Evolutionary conservation across 305 asterid species (phyloP).

Genomic region (Petunia hybrid): DNA sequence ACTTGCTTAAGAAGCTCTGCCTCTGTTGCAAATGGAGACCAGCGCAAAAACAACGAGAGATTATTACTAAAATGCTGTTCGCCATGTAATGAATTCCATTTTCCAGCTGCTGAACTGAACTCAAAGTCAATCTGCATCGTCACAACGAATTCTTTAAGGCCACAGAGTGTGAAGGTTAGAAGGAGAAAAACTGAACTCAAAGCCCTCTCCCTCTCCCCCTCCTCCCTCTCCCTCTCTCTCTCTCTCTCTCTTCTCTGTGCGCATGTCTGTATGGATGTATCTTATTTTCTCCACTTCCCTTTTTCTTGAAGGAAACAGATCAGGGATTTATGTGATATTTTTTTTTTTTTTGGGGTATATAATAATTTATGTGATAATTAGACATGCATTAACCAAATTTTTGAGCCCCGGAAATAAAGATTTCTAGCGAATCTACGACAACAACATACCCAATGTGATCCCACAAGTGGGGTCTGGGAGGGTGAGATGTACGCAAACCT

Average conservation of each 20-base stretch:
- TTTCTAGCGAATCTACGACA: not conserved
- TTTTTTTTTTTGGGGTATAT: too few species aligned
- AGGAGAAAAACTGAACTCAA: not conserved
- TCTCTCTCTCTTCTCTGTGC: not conserved
- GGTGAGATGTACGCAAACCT: too few species aligned
- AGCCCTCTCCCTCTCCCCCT: not conserved
- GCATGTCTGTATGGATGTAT: not conserved
- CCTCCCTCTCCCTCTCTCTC: not conserved
- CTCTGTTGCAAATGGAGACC: slow-evolving; percentile 90
- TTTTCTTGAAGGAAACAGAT: slow-evolving; percentile 5
- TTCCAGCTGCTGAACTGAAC: slow-evolving; percentile 48
- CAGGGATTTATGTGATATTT: too few species aligned
- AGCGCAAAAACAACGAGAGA: slow-evolving; percentile 70
- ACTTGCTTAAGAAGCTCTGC: slow-evolving; percentile 91
- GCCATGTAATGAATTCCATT: slow-evolving; percentile 62
- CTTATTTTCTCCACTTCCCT: not conserved
- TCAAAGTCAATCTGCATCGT: slow-evolving; percentile 78
- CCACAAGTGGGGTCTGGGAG: too few species aligned
- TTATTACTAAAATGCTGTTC: slow-evolving; percentile 59
- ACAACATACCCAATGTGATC: too few species aligned
- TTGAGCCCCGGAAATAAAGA: slow-evolving; percentile 11
- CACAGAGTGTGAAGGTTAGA: not conserved
- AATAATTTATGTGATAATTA: not conserved
- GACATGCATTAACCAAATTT: not conserved
- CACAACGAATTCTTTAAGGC: not conserved